These are phyloP conservation scores for Drosera spatulata DNA, from an alignment of 179 eudicot species.

Conservation along the genomic window DNA sequence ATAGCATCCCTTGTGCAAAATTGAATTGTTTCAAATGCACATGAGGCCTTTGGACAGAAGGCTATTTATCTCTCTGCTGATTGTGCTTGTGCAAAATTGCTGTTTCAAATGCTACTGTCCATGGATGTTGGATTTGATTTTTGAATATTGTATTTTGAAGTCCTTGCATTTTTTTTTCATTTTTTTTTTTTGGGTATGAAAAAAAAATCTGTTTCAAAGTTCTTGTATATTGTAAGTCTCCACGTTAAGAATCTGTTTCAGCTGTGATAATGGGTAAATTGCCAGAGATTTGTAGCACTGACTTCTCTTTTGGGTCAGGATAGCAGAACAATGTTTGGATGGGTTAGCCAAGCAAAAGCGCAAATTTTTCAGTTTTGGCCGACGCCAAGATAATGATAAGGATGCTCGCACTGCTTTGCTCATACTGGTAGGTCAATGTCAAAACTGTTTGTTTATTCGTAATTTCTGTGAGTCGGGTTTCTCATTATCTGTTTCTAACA, in stretches of 20 bases:
- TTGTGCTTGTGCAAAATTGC: too few relatives aligned
- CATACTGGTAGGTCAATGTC: conserved; percentile 46
- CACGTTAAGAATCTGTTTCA: background rate
- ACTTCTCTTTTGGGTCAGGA: conserved; percentile 23
- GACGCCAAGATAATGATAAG: conserved; percentile 12
- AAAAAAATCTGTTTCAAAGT: too few relatives aligned
- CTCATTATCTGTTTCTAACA: background rate
- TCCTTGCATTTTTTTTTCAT: too few relatives aligned
- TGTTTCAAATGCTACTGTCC: too few relatives aligned
- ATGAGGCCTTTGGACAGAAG: too few relatives aligned
- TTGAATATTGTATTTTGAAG: too few relatives aligned
- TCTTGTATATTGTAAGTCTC: background rate
- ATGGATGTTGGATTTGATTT: too few relatives aligned
- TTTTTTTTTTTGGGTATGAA: too few relatives aligned
- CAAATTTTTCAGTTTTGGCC: conserved; percentile 15
- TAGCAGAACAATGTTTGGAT: conserved; percentile 29
- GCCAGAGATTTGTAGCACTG: background rate
- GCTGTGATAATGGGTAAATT: too few relatives aligned
- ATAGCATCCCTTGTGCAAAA: too few relatives aligned
- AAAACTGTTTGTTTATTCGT: background rate
- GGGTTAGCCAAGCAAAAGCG: conserved; percentile 20
- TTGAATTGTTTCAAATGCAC: too few relatives aligned
- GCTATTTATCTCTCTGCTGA: too few relatives aligned
- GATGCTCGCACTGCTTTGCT: conserved; percentile 34
- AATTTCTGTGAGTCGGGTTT: background rate